phyloP scores from a whole-genome alignment of 768 basidiomycete species.

The Boletales sp. region DNA sequence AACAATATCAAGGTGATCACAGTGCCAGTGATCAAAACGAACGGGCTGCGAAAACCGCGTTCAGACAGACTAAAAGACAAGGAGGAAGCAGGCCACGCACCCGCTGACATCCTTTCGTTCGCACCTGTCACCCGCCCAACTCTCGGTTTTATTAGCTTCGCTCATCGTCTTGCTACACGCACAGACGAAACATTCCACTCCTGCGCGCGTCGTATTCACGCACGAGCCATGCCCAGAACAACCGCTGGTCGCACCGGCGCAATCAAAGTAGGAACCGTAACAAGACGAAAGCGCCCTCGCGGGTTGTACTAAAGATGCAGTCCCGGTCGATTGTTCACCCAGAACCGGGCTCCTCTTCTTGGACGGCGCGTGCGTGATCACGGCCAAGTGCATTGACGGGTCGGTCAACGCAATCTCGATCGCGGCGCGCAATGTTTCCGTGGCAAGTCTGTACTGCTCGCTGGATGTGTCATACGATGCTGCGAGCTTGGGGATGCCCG shows the following conservation, averaged over 20 bases:
- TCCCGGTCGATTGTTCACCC: slow-evolving; percentile 34
- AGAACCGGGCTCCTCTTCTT: slow-evolving; percentile 38
- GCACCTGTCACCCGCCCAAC: slow-evolving; percentile 75
- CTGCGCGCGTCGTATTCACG: slow-evolving; percentile 54
- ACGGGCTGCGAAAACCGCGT: slow-evolving; percentile 47
- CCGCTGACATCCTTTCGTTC: slow-evolving; percentile 78
- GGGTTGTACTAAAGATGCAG: slow-evolving; percentile 38
- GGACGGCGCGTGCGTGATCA: slow-evolving; percentile 47
- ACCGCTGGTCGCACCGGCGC: slow-evolving; percentile 55
- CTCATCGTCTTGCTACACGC: slow-evolving; percentile 46
- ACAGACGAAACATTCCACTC: slow-evolving; percentile 49
- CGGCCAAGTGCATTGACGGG: slow-evolving; percentile 42
- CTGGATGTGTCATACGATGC: slow-evolving; percentile 46
- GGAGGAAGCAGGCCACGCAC: slow-evolving; percentile 41
- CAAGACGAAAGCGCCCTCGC: slow-evolving; percentile 62
- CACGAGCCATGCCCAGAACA: slow-evolving; percentile 77
- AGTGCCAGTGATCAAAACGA: slow-evolving; percentile 71
- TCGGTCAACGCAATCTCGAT: slow-evolving; percentile 43
- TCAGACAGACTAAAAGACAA: not conserved
- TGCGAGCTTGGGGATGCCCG: slow-evolving; percentile 47
- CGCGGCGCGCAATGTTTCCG: slow-evolving; percentile 43
- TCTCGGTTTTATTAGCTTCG: slow-evolving; percentile 51
- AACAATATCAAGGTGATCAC: slow-evolving; percentile 61
- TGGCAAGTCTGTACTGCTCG: slow-evolving; percentile 50
- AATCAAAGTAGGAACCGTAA: slow-evolving; percentile 50